These are phyloP conservation scores for Rhododendron williamsianum DNA, from an alignment of 148 eudicot species.

Conservation along the genomic window DNA sequence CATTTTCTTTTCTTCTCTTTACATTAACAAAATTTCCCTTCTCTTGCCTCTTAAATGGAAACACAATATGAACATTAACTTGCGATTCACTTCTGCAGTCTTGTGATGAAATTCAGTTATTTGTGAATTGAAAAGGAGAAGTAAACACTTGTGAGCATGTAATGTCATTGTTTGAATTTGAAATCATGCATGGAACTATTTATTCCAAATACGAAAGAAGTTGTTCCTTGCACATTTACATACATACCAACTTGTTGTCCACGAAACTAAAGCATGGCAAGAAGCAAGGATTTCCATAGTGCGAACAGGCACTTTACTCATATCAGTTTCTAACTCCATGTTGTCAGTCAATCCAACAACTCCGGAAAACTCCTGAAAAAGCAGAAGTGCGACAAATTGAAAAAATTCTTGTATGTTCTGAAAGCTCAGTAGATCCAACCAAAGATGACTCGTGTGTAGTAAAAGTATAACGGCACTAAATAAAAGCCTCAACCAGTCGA, in stretches of 20 bases:
- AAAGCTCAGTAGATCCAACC: conserved; percentile 63
- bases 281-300: conserved; percentile 96
- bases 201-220: background rate
- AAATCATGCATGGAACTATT: background rate
- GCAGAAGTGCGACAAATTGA: background rate
- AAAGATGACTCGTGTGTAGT: conserved; percentile 60
- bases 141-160: background rate
- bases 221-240: background rate
- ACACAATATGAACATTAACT: background rate
- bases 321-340: conserved; percentile 64
- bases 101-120: background rate
- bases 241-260: conserved; percentile 89
- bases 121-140: background rate
- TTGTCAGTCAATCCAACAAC: conserved; percentile 83
- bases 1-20: background rate
- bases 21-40: background rate
- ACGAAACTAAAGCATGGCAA: conserved; percentile 96
- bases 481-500: background rate
- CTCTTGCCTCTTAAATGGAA: background rate
- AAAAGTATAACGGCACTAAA: background rate
- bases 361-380: conserved; percentile 80
- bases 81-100: background rate
- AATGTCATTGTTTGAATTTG: background rate
- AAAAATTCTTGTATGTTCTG: conserved; percentile 46
- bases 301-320: conserved; percentile 57